phyloP scores from a whole-genome alignment of 345 rosid species.

The Euphorbia tirucalli region DNA sequence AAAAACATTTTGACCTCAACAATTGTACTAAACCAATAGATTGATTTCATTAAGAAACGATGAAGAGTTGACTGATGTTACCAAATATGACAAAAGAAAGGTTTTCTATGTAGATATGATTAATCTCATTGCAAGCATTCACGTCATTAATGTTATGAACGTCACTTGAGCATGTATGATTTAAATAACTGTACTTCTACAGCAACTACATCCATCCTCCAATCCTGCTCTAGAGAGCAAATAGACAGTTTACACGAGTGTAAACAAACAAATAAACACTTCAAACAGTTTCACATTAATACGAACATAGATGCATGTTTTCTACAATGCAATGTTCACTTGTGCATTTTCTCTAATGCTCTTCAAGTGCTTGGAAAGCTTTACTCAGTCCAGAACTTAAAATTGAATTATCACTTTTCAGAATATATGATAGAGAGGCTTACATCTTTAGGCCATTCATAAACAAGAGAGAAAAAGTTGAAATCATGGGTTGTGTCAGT shows the following conservation, averaged over 20 bases:
- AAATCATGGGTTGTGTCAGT: constrained; percentile 98
- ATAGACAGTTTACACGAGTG: not conserved
- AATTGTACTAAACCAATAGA: not conserved
- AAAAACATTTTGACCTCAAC: not conserved
- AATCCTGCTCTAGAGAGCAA: not conserved
- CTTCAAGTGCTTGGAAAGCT: not conserved
- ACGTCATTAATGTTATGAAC: not conserved
- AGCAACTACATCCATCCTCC: not conserved
- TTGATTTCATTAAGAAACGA: not conserved
- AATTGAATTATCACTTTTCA: not conserved
- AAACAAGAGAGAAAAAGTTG: constrained; percentile 89
- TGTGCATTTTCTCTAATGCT: not conserved
- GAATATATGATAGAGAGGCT: constrained; percentile 22
- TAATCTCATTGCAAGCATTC: not conserved
- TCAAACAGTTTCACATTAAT: not conserved
- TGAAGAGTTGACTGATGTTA: not conserved
- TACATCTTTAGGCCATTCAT: constrained; percentile 99
- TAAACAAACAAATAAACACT: not conserved
- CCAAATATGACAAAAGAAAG: not conserved
- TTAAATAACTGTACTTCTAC: not conserved
- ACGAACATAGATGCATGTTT: not conserved
- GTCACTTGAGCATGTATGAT: not conserved
- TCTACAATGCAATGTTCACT: not conserved
- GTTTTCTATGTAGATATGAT: not conserved
- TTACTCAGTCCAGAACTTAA: not conserved